Evolutionary conservation across 208 protist species (phyloP).

Genomic region (Herpetomonas muscarum): DNA sequence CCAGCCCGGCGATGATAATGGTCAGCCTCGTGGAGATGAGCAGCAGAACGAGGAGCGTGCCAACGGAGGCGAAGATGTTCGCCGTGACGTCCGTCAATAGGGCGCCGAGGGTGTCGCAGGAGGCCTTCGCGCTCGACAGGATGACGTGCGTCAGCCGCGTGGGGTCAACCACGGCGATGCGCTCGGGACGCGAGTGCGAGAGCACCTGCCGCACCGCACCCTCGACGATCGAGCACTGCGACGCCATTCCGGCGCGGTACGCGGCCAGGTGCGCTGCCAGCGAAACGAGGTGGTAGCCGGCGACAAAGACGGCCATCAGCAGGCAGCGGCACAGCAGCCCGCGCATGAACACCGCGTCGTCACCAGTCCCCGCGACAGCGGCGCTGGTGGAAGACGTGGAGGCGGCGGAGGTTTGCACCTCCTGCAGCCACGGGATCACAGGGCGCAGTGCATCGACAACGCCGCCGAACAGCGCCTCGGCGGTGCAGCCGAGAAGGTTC

Average conservation of each 20-base stretch:
- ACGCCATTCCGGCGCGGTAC: slow-evolving; percentile 31
- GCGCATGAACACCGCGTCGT: slow-evolving; percentile 14
- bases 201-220: slow-evolving; percentile 34
- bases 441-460: too few species aligned
- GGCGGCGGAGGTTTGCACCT: too few species aligned
- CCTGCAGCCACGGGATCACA: too few species aligned
- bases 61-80: slow-evolving; percentile 19
- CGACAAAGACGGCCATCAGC: slow-evolving; percentile 28
- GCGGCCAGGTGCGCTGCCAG: slow-evolving; percentile 44
- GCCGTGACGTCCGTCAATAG: slow-evolving; percentile 60
- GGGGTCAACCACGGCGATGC: slow-evolving; percentile 43
- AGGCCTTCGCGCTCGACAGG: slow-evolving; percentile 29
- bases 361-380: neutral
- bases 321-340: slow-evolving; percentile 38
- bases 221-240: slow-evolving; percentile 33
- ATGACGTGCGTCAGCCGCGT: slow-evolving; percentile 50
- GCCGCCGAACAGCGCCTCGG: too few species aligned
- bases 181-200: slow-evolving; percentile 30
- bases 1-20: slow-evolving; percentile 29
- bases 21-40: slow-evolving; percentile 62
- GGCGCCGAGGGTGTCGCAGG: slow-evolving; percentile 30
- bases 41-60: slow-evolving; percentile 34
- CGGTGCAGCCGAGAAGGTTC: too few species aligned
- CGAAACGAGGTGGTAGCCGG: slow-evolving; percentile 44
- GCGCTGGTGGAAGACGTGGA: too few species aligned